Conservation (phyloP, 2,329 filamentous ascomycete species). For the Metarhizium robertsii region DNA sequence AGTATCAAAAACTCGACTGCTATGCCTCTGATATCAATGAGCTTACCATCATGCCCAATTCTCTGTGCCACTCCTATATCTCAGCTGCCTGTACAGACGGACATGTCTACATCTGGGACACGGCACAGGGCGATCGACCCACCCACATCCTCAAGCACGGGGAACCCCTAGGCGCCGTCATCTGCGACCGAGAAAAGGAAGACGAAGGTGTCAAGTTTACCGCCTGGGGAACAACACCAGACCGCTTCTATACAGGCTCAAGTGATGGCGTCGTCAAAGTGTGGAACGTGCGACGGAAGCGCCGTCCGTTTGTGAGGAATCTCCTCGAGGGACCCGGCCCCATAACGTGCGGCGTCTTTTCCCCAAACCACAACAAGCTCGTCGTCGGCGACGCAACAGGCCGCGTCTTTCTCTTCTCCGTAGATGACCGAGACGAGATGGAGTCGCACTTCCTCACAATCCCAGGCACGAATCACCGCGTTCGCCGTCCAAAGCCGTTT, state of each 20-base stretch:
- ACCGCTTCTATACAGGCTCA: conserved; percentile 54
- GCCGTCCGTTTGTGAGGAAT: conserved; percentile 38
- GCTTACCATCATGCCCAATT: conserved; percentile 49
- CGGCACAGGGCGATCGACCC: conserved; percentile 42
- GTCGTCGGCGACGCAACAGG: conserved; percentile 53
- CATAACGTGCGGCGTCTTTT: conserved; percentile 50
- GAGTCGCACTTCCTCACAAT: conserved; percentile 26
- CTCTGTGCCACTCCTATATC: conserved; percentile 38
- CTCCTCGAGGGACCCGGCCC: conserved; percentile 46
- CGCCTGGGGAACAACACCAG: conserved; percentile 47
- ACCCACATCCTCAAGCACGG: conserved; percentile 48
- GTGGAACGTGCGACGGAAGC: conserved; percentile 46
- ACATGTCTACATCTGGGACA: conserved; percentile 55
- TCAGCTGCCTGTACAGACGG: conserved; percentile 55
- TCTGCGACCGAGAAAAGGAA: conserved; percentile 39
- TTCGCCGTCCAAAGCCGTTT: conserved; percentile 38
- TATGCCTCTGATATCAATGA: conserved; percentile 53
- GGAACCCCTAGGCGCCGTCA: conserved; percentile 28
- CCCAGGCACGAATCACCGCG: conserved; percentile 21
- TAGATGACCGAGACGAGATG: conserved; percentile 34
- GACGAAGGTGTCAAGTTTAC: conserved; percentile 57
- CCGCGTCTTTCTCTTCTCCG: conserved; percentile 44
- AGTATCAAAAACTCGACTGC: conserved; percentile 49
- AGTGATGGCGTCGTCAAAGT: conserved; percentile 55
- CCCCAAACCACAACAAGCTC: conserved; percentile 43